phyloP scores from a whole-genome alignment of 2,329 filamentous ascomycete genomes.

The Scedosporium dehoogii region DNA sequence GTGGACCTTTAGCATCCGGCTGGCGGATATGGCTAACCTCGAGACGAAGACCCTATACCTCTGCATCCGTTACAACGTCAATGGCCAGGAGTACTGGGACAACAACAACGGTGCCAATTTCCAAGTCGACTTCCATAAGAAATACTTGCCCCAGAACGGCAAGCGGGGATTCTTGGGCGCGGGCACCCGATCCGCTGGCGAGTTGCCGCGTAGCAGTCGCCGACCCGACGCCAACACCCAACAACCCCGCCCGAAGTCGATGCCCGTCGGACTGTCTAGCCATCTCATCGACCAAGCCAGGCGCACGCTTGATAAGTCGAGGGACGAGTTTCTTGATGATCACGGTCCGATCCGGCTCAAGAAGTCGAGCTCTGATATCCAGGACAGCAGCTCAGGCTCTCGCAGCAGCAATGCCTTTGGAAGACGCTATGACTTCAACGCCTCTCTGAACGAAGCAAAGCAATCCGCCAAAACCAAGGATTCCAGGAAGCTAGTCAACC shows the following conservation, averaged over 20 bases:
- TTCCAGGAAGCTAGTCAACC: conserved; percentile 6
- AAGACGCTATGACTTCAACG: conserved; percentile 90
- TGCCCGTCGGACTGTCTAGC: conserved; percentile 47
- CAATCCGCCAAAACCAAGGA: conserved; percentile 54
- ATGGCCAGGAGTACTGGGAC: conserved; percentile 86
- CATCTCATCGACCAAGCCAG: conserved; percentile 59
- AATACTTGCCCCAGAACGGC: conserved; percentile 51
- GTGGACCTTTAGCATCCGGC: conserved; percentile 89
- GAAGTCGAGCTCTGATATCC: conserved; percentile 52
- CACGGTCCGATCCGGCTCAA: conserved; percentile 38
- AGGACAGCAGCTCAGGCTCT: conserved; percentile 35
- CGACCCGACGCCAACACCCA: conserved; percentile 28
- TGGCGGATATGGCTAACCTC: conserved; percentile 83
- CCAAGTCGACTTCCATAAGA: conserved; percentile 87
- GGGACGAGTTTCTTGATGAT: conserved; percentile 56
- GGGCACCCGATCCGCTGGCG: conserved; percentile 37
- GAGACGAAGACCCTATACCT: conserved; percentile 89
- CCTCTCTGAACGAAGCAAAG: conserved; percentile 78
- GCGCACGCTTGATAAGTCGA: conserved; percentile 48
- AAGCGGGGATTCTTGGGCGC: conserved; percentile 44
- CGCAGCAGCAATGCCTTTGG: conserved; percentile 69
- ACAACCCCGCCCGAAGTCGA: conserved; percentile 40
- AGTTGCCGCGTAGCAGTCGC: conserved; percentile 59
- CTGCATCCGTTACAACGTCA: conserved; percentile 79
- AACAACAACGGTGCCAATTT: conserved; percentile 85